These are phyloP conservation scores for Aureobasidium melanogenum DNA, from an alignment of 2,329 filamentous ascomycete species.

Conservation along the genomic window DNA sequence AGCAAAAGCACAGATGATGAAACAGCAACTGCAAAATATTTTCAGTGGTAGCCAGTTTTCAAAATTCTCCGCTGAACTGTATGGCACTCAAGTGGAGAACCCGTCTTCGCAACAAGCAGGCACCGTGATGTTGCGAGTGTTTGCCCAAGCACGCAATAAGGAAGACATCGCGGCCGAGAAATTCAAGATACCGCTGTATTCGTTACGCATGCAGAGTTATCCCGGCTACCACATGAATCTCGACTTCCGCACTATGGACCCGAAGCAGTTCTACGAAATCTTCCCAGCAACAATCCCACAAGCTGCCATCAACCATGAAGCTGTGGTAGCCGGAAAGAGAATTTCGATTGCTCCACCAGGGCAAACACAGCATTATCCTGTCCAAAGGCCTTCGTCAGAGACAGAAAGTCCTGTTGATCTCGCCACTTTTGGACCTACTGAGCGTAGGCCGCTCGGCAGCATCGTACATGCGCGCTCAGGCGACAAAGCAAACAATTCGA, in stretches of 20 bases:
- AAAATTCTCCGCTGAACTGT: slow-evolving; percentile 21
- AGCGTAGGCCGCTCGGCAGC: slow-evolving; percentile 29
- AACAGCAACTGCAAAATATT: slow-evolving; percentile 34
- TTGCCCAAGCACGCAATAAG: slow-evolving; percentile 25
- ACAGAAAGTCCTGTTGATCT: slow-evolving; percentile 22
- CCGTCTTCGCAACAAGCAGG: slow-evolving; percentile 32
- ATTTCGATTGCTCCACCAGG: slow-evolving; percentile 1
- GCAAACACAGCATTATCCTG: slow-evolving; percentile 11
- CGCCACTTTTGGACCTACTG: slow-evolving; percentile 27
- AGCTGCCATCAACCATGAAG: slow-evolving; percentile 20
- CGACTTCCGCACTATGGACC: slow-evolving; percentile 20
- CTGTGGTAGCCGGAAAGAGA: not conserved
- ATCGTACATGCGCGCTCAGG: slow-evolving; percentile 27
- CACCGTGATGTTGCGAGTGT: slow-evolving; percentile 26
- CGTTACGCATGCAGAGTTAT: slow-evolving; percentile 26
- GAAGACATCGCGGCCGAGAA: slow-evolving; percentile 21
- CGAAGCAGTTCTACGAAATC: slow-evolving; percentile 16
- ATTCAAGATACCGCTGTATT: slow-evolving; percentile 21
- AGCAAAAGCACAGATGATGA: slow-evolving; percentile 39
- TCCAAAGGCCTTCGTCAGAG: slow-evolving; percentile 22
- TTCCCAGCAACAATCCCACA: slow-evolving; percentile 23
- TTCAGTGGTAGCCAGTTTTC: slow-evolving; percentile 22
- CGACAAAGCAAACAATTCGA: slow-evolving; percentile 27
- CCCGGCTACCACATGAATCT: slow-evolving; percentile 25
- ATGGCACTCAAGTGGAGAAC: slow-evolving; percentile 22